phyloP scores from a whole-genome alignment of 169 alveolate species.

The Plasmodium ovale region DNA sequence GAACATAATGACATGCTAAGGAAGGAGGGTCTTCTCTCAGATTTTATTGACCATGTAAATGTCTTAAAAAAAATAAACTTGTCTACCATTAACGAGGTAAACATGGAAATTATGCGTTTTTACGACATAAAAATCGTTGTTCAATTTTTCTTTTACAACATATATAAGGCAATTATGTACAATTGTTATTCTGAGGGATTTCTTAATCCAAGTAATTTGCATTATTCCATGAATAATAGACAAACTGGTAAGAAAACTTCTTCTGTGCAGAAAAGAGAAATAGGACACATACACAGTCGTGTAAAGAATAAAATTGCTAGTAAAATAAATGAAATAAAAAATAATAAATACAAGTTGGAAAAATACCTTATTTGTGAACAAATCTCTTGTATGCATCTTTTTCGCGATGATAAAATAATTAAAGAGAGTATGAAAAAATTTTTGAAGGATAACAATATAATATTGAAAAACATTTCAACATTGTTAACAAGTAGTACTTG shows the following conservation, averaged over 20 bases:
- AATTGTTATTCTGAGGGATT: slow-evolving; percentile 44
- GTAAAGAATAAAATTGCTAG: slow-evolving; percentile 39
- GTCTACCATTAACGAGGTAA: slow-evolving; percentile 62
- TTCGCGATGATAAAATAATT: slow-evolving; percentile 18
- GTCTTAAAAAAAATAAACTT: slow-evolving; percentile 62
- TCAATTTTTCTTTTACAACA: slow-evolving; percentile 49
- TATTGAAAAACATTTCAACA: slow-evolving; percentile 10
- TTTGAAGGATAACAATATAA: slow-evolving; percentile 39
- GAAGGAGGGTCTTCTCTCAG: not conserved
- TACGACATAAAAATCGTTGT: slow-evolving; percentile 49
- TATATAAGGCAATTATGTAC: slow-evolving; percentile 52
- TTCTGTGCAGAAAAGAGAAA: not conserved
- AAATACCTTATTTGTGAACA: slow-evolving; percentile 67
- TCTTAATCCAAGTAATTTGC: slow-evolving; percentile 46
- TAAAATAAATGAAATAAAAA: slow-evolving; percentile 51
- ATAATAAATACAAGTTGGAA: slow-evolving; percentile 30
- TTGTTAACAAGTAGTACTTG: not conserved
- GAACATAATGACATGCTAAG: not conserved
- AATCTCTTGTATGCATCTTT: slow-evolving; percentile 9
- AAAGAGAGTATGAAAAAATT: not conserved
- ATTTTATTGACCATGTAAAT: slow-evolving; percentile 13
- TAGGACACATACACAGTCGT: not conserved
- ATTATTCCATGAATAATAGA: slow-evolving; percentile 9
- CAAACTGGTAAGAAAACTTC: slow-evolving; percentile 8
- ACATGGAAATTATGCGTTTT: slow-evolving; percentile 60